Evolutionary conservation across 805 yeast species (phyloP), one percentile per base, ranked within the genome.

Genomic region (Debaryomyces maramus): DNA sequence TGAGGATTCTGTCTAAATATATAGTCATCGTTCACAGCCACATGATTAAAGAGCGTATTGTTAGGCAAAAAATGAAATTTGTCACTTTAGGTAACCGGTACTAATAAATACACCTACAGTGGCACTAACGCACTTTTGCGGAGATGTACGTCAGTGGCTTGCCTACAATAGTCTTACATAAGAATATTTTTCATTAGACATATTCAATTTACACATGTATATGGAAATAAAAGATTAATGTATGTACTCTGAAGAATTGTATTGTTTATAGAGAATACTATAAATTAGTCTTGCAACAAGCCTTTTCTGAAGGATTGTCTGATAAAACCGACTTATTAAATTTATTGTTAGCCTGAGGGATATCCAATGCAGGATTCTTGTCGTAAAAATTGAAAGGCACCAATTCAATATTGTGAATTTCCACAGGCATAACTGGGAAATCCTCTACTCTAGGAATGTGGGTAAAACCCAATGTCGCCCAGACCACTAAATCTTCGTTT

Each of bases 401-500:
- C 41, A 85, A 72, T 43, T 77, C 72, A 51, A 85, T 80, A 51
- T 58, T 65, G 68, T 83, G 81, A 47, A 80, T 81, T 65, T 85
- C 95, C 41, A 83, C 86, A 23, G 93, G 90, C 95, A 85, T 85
- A 38, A 85, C 90, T 35, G 95, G 95, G 83, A 86, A 85, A 62
- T 85, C 91, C 67, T 85, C 95, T 26, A 83, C 80, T 55, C 87
- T 76, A 53, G 93, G 93, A 53, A 85, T 77, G 58, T 85, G 95
- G 3, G 91, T 85, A 68, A 85, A 76, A 19, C 88, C 89, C 58
- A 85, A 60, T 33, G 93, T 85, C 48, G 86, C 85, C 90, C 91
- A 85, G 32, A 85, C 83, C 44, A 85, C 88, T 42, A 80, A 60
- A 52, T 85, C 90, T 14, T 81, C 81, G 61, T 85, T 77, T 77